Percentiles rank a stretch among this genome's conserved stretches.
phyloP scores from a whole-genome alignment of 345 rosid genomes.

The Eutrema yunnanense region DNA sequence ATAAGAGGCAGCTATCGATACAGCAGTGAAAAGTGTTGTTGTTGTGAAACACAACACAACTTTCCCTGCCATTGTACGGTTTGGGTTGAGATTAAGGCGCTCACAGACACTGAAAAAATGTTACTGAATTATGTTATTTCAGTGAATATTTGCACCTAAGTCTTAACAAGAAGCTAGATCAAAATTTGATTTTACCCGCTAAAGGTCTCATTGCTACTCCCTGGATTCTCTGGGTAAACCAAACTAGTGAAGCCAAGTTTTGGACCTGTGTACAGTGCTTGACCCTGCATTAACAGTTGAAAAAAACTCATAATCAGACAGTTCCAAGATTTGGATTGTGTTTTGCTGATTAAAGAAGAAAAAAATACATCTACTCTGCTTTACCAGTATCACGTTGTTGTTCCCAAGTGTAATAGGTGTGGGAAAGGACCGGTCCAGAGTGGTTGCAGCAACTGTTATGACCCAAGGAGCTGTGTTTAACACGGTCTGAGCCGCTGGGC shows the following conservation, averaged over 20 bases:
- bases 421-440: constrained; percentile 39
- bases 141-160: neutral
- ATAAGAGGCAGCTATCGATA: constrained; percentile 14
- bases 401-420: constrained; percentile 38
- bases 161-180: neutral
- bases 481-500: constrained; percentile 36
- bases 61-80: constrained; percentile 23
- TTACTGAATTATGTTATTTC: neutral
- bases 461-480: constrained; percentile 43
- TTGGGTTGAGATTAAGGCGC: neutral
- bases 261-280: constrained; percentile 23
- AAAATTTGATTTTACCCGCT: neutral
- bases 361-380: neutral
- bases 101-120: constrained; percentile 18
- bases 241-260: constrained; percentile 22
- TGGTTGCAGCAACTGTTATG: constrained; percentile 41
- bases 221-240: constrained; percentile 32
- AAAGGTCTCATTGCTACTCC: constrained; percentile 9
- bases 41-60: constrained; percentile 35
- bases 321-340: neutral
- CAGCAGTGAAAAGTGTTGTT: neutral
- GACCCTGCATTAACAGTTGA: constrained; percentile 12
- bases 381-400: constrained; percentile 27
- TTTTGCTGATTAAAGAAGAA: neutral
- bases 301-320: neutral